These are phyloP conservation scores for Globisporangium carolinianum DNA, from an alignment of 352 stramenopile genomes.

Conservation along the genomic window DNA sequence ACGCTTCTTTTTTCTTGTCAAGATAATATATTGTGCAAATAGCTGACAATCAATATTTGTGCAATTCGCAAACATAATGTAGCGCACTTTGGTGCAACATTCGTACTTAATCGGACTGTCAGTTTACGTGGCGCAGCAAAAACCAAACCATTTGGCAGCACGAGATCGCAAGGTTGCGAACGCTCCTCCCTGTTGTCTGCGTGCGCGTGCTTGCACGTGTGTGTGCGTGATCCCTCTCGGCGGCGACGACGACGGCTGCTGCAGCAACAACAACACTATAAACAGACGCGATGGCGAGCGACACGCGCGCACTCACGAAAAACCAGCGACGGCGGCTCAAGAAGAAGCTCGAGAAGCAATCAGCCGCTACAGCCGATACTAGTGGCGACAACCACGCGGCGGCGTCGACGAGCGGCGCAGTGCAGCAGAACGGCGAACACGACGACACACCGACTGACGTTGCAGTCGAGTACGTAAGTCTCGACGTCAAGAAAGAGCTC, in stretches of 20 bases:
- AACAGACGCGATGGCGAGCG: conserved; percentile 16
- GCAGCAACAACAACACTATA: background rate
- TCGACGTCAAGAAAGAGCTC: conserved; percentile 61
- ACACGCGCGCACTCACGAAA: conserved; percentile 50
- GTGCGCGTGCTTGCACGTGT: background rate
- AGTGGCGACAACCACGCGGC: background rate
- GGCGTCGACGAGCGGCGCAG: background rate
- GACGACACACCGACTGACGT: conserved; percentile 25
- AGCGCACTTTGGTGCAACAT: background rate
- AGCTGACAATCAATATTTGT: too few relatives aligned
- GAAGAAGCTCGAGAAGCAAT: conserved; percentile 76
- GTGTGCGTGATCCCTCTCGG: too few relatives aligned
- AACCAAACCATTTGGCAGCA: too few relatives aligned
- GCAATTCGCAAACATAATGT: too few relatives aligned
- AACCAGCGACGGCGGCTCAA: conserved; percentile 76
- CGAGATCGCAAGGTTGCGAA: too few relatives aligned
- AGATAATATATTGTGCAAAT: too few relatives aligned
- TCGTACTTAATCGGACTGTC: too few relatives aligned
- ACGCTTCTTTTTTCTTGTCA: too few relatives aligned
- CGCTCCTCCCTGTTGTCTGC: background rate
- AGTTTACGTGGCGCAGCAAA: too few relatives aligned
- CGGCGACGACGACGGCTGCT: background rate
- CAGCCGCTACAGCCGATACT: background rate
- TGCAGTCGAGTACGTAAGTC: conserved; percentile 81
- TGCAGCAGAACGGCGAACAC: background rate